phyloP scores from a whole-genome alignment of 108 stramenopile species.

The Nitzschia palea region DNA sequence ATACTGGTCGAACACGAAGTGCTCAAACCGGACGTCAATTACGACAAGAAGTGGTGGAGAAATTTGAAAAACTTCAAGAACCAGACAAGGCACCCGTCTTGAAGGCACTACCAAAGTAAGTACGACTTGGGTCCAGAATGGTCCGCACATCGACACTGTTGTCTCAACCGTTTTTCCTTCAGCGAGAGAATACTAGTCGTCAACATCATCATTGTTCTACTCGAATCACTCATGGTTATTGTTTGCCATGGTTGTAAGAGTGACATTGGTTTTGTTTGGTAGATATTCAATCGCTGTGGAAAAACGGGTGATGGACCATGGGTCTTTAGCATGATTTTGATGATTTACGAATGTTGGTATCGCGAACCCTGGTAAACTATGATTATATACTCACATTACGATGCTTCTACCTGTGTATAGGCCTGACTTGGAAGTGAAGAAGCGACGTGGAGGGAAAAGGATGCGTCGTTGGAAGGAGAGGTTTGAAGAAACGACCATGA shows the following conservation, averaged over 20 bases:
- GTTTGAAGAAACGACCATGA: slow-evolving; percentile 93
- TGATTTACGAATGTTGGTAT: no score
- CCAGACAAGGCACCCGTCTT: slow-evolving; percentile 87
- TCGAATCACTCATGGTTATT: background rate
- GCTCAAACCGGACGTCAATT: slow-evolving; percentile 52
- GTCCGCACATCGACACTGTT: background rate
- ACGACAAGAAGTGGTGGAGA: slow-evolving; percentile 61
- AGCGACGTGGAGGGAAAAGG: slow-evolving; percentile 93
- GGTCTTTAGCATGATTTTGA: no score
- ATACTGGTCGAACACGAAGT: slow-evolving; percentile 53
- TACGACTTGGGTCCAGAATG: slow-evolving; percentile 7
- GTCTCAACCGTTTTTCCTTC: slow-evolving; percentile 20
- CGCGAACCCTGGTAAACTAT: no score
- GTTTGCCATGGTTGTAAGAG: background rate
- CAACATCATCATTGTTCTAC: background rate
- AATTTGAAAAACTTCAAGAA: slow-evolving; percentile 93
- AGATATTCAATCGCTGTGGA: background rate
- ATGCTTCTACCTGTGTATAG: no score
- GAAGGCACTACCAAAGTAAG: slow-evolving; percentile 95
- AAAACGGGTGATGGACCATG: no score
- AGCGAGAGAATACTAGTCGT: background rate
- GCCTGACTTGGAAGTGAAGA: slow-evolving; percentile 84
- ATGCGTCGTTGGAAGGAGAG: slow-evolving; percentile 91
- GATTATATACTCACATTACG: no score
- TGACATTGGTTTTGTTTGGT: background rate